Evolutionary conservation across 1,284 basidiomycete species (phyloP), one percentile per base, ranked within the genome.

Genomic region (Athelia psychrophila): DNA sequence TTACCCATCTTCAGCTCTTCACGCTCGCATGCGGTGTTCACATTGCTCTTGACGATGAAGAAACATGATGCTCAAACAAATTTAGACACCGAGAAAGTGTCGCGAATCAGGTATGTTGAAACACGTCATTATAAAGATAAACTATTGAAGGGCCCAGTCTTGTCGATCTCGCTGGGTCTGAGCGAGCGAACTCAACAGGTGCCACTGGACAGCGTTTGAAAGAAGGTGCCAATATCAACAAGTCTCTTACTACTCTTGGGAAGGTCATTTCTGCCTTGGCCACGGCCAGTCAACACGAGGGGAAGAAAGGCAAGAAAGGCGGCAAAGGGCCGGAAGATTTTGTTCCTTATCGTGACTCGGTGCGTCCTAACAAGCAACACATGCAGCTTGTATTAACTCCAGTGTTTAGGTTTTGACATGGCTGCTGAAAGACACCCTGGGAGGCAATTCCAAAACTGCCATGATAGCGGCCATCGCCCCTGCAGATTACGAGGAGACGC

Each of bases 391-490:
- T 8, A 42, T 42, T 42, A 6, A 48, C 50, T 42, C 27, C 54
- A 40, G 27, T 23, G 52, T 52, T 44, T 50, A 91, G 89, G 90
- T 95, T 55, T 78, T 99, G 55, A 99, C 97, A 23, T 99, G 97
- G 96, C 77, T 99, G 32, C 73, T 99, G 57, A 99, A 99, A 73
- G 96, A 99, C 73, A 95, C 92, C 66, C 74, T 99, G 52, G 96
- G 97, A 19, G 93, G 93, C 4, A 95, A 95, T 70, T 94, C 91
- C 19, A 95, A 95, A 73, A 96, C 93, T 5, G 91, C 92, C 3
- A 97, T 96, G 95, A 98, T 99, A 62, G 96, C 96, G 46, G 96
- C 96, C 35, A 98, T 99, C 58, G 89, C 95, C 20, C 95, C 95
- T 16, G 95, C 95, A 33, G 95, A 98, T 72, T 96, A 98, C 68